Evolutionary conservation across 2,329 filamentous ascomycete genomes (phyloP).

Genomic region (Blastomyces silverae): DNA sequence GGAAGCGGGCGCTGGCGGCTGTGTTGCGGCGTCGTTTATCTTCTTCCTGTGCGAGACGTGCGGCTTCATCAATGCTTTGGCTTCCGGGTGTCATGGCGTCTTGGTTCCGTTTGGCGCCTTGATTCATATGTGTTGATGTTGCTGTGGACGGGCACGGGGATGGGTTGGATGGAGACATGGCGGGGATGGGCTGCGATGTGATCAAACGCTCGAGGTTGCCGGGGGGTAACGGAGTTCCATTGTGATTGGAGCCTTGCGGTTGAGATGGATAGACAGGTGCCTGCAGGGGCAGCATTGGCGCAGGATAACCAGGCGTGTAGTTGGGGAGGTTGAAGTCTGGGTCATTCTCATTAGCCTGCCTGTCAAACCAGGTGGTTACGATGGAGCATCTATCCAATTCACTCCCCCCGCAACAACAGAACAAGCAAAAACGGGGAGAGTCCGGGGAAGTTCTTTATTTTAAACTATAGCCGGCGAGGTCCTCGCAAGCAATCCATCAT

Average conservation of each 20-base stretch:
- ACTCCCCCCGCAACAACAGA: constrained; percentile 1
- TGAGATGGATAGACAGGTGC: constrained; percentile 10
- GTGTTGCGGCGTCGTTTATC: constrained; percentile 87
- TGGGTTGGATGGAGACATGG: constrained; percentile 10
- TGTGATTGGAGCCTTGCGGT: constrained; percentile 12
- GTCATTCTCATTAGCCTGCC: constrained; percentile 12
- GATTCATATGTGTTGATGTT: not conserved
- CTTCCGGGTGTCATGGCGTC: constrained; percentile 22
- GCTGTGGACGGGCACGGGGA: constrained; percentile 2
- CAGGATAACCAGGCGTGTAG: constrained; percentile 18
- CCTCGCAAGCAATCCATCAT: no score
- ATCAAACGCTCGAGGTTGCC: not conserved
- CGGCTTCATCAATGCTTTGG: constrained; percentile 60
- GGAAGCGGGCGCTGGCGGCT: constrained; percentile 79
- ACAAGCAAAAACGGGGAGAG: not conserved
- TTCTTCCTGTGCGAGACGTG: constrained; percentile 71
- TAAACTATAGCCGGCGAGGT: not conserved
- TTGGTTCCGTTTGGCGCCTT: constrained; percentile 17
- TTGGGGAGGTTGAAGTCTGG: constrained; percentile 21
- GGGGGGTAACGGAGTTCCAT: not conserved
- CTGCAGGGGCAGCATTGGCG: constrained; percentile 18
- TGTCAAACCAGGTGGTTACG: not conserved
- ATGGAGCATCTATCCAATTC: not conserved
- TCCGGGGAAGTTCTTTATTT: not conserved
- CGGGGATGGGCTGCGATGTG: constrained; percentile 2